These are phyloP conservation scores for Haplosporangium sp. DNA, from an alignment of 371 early-diverging fungal species.

Conservation along the genomic window DNA sequence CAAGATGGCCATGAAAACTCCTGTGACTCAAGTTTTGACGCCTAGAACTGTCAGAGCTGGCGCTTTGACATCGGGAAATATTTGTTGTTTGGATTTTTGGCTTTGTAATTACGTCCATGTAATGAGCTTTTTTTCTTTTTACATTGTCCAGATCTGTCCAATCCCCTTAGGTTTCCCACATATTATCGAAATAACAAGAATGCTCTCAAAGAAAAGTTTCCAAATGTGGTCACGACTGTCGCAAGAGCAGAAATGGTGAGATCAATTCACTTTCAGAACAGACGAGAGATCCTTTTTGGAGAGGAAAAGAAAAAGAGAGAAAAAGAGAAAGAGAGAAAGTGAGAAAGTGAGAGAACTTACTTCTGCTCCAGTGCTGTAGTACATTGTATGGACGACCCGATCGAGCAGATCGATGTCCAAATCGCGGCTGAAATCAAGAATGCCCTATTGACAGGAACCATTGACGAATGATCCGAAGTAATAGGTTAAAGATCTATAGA, in stretches of 20 bases:
- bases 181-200: neutral
- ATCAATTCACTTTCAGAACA: neutral
- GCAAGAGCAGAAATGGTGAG: too few relatives aligned
- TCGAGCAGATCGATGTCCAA: slow-evolving; percentile 91
- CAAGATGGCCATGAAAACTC: neutral
- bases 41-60: neutral
- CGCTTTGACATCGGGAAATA: slow-evolving; percentile 6
- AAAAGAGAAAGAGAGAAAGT: neutral
- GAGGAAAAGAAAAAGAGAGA: neutral
- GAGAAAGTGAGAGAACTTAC: slow-evolving; percentile 59
- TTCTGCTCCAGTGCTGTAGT: slow-evolving; percentile 74
- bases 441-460: slow-evolving; percentile 57
- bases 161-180: neutral
- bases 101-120: neutral
- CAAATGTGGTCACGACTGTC: neutral
- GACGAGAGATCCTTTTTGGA: neutral
- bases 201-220: neutral
- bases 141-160: neutral
- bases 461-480: neutral
- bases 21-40: neutral
- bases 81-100: neutral
- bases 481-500: slow-evolving; percentile 7
- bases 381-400: slow-evolving; percentile 88
- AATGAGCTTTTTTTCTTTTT: neutral
- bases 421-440: slow-evolving; percentile 92